Base-by-base conservation (phyloP, 1,284 basidiomycete genomes). In the Fomitopsis betulina region DNA sequence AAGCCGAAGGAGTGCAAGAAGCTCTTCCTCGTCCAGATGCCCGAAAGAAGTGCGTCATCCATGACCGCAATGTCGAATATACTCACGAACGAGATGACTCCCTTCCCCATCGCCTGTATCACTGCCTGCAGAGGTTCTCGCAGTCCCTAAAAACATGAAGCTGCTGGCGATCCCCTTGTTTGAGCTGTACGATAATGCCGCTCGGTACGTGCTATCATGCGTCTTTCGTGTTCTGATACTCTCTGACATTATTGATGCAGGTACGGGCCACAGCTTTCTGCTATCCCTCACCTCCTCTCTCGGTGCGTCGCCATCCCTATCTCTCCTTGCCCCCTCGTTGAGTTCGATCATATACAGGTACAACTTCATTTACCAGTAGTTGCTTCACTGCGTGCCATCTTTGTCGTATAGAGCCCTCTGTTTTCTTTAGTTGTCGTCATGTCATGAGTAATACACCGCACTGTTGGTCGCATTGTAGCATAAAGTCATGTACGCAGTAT, bases 1-100 rank as follows among this genome's bases (percentile, higher is more conserved):
- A 94, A 96, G 71, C 96, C 96, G 9, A 99, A 98, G 75, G 96
- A 99, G 72, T 93, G 93, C 80, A 98, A 98, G 77, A 97, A 96
- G 72, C 81, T 98, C 51, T 98, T 93, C 76, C 79, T 98, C 47
- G 93, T 98, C 6, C 92, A 96, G 68, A 92, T 98, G 85, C 95
- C 96, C 1, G 91, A 94, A 68, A 84, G 87, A 62, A 96, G 96
- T 97, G 62, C 67, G 91, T 83, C 9, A 25, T 35, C 40, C 53
- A 1, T 38, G 45, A 51, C 60, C 39, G n/a, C 5, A n/a, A n/a
- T 5, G 35, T 7, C 25, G 12, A 19, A 25, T 5, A 3, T 3
- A 33, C 12, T 35, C 32, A 43, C 50, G 35, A 23, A 15, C 19
- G 21, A 4, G 8, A 25, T 8, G 27, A 27, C 12, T n/a, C 4